phyloP scores from a whole-genome alignment of 2,329 filamentous ascomycete species.

The Penicillium sp. region DNA sequence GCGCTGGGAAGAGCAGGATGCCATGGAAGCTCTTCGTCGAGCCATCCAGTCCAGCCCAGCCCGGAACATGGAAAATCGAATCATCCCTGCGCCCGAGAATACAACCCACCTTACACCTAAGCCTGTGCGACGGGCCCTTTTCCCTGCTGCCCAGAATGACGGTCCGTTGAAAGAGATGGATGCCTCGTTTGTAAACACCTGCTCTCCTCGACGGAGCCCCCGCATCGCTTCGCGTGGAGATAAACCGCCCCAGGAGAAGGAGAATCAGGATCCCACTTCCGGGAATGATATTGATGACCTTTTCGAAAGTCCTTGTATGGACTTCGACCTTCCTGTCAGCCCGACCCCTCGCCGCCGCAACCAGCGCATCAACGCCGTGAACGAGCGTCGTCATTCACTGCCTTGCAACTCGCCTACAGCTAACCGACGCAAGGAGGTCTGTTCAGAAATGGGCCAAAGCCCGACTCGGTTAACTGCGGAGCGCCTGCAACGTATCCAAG shows the following conservation, averaged over 20 bases:
- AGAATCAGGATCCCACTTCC: conserved; percentile 48
- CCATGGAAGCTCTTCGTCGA: conserved; percentile 46
- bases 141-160: conserved; percentile 37
- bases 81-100: conserved; percentile 40
- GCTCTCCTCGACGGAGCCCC: conserved; percentile 43
- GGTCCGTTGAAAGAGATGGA: conserved; percentile 35
- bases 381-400: conserved; percentile 36
- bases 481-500: conserved; percentile 33
- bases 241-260: conserved; percentile 50
- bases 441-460: conserved; percentile 12
- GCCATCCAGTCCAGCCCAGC: conserved; percentile 60
- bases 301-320: conserved; percentile 56
- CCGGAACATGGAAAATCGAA: conserved; percentile 45
- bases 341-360: conserved; percentile 51
- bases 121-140: conserved; percentile 45
- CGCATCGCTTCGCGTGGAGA: conserved; percentile 34
- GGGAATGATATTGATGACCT: conserved; percentile 57
- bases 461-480: conserved; percentile 33
- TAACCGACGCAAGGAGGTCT: conserved; percentile 21
- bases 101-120: conserved; percentile 51
- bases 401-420: conserved; percentile 35
- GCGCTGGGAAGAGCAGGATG: conserved; percentile 37
- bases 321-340: conserved; percentile 53
- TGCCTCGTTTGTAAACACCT: conserved; percentile 41
- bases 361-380: conserved; percentile 40